These are phyloP conservation scores for Panaeolus cyanescens DNA, from an alignment of 768 basidiomycete genomes.

Conservation along the genomic window DNA sequence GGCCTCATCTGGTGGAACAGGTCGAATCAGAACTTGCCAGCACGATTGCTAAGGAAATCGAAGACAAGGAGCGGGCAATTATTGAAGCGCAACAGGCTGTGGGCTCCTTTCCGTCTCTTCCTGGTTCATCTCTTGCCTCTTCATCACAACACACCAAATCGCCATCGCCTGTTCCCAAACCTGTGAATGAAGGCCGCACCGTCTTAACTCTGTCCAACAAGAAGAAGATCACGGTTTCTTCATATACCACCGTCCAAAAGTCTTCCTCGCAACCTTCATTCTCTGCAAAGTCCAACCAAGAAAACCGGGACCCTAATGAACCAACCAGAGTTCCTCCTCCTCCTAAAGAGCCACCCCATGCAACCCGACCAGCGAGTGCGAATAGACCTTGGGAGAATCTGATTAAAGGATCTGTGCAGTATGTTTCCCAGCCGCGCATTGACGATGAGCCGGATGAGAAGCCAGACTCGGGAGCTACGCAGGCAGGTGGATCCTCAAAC, in stretches of 20 bases:
- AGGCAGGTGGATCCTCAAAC: not conserved
- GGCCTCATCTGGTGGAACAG: conserved; percentile 37
- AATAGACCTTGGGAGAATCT: conserved; percentile 48
- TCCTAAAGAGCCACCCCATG: conserved; percentile 35
- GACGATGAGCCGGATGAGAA: not conserved
- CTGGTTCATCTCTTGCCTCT: conserved; percentile 15
- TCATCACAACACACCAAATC: conserved; percentile 10
- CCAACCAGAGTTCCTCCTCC: conserved; percentile 39
- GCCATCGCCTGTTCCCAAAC: conserved; percentile 20
- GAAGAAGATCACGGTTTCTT: conserved; percentile 53
- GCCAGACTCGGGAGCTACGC: not conserved
- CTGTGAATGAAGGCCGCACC: conserved; percentile 46
- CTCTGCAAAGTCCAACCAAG: conserved; percentile 29
- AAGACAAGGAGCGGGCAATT: conserved; percentile 44
- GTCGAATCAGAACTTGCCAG: conserved; percentile 46
- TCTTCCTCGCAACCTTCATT: conserved; percentile 35
- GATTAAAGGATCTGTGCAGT: conserved; percentile 30
- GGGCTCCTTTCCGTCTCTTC: conserved; percentile 65
- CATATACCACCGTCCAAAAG: conserved; percentile 45
- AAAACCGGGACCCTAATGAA: conserved; percentile 27
- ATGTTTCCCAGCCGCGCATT: conserved; percentile 29
- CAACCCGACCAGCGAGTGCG: conserved; percentile 25
- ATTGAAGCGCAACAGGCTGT: conserved; percentile 51
- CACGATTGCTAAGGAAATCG: conserved; percentile 48
- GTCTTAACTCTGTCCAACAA: conserved; percentile 61